Conservation (phyloP, 129 eudicot species). For the Flaveria linearis region DNA sequence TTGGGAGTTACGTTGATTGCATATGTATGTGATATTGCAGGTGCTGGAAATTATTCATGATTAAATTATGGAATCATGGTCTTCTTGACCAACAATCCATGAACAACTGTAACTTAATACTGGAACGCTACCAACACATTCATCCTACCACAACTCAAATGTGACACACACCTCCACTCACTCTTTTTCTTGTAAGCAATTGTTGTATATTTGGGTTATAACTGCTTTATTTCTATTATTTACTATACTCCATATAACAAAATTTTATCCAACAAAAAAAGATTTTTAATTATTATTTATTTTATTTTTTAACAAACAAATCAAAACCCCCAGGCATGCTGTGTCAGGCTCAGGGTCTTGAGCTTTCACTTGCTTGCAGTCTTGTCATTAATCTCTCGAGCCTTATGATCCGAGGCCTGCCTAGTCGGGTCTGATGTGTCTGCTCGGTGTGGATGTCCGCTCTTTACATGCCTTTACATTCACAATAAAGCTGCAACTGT, state of each 20-base stretch:
- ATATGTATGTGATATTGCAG: constrained; percentile 38
- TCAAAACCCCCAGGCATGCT: not conserved
- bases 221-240: not conserved
- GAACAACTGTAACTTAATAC: constrained; percentile 62
- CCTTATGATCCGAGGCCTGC: constrained; percentile 33
- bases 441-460: constrained; percentile 16
- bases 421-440: constrained; percentile 37
- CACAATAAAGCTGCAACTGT: constrained; percentile 38
- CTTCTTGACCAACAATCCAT: constrained; percentile 72
- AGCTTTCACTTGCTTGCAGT: constrained; percentile 1
- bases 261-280: not conserved
- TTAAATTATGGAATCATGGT: constrained; percentile 89
- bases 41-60: constrained; percentile 89
- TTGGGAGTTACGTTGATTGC: not conserved
- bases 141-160: constrained; percentile 27
- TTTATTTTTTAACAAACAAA: not conserved
- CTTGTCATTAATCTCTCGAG: constrained; percentile 38
- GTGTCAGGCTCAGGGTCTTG: not conserved
- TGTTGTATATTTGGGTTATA: not conserved
- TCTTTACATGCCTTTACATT: constrained; percentile 44
- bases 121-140: constrained; percentile 46
- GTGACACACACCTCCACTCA: not conserved
- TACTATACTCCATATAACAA: not conserved
- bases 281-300: not conserved
- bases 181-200: not conserved